Base-by-base conservation (phyloP, 2,329 filamentous ascomycete species). In the Xenosphaeropsis pyriputrescens region DNA sequence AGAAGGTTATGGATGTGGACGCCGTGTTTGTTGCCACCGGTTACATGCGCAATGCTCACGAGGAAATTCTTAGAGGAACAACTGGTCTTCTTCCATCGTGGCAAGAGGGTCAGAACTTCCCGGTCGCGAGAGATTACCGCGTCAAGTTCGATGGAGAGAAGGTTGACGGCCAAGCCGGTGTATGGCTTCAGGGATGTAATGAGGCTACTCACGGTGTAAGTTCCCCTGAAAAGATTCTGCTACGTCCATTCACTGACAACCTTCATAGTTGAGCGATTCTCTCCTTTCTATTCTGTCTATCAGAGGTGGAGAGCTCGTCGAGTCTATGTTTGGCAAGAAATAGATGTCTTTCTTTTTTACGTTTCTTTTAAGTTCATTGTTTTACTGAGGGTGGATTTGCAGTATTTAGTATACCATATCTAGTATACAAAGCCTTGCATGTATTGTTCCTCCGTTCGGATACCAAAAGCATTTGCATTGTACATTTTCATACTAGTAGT, bases 181-280 rank as follows among this genome's bases (percentile, higher is more conserved):
- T 96, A 41, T 96, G 84, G 80, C 66, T 96, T 49, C 91, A 96
- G 57, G 89, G 89, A 22, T 95, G 88, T 63, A 93, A 86, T 56
- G 88, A 96, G 64, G 75, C 70, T 43, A 93, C 86, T 26, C 89
- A 96, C 58, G 89, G 89, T 42, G 81, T 89, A 71, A 75, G 81
- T 76, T 39, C 35, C 40, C 36, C 15, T 16, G 13, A 17, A 32
- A 32, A 3, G 3, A 32, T 32, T 32, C 3, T 32, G 4, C 2
- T 32, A 3, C 4, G n/a, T 8, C 14, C 6, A 14, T 32, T 14
- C 33, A 22, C 44, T 41, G 32, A 38, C 30, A 3, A 17, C n/a
- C 7, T 34, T 4, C 36, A 38, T 50, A 82, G 75, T 61, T 93
- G 59, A 85, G 83, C 55, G 83, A 93, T 57, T 85, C 79, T 34